These are phyloP conservation scores for Talaromyces islandicus DNA, from an alignment of 2,329 filamentous ascomycete genomes.

Conservation along the genomic window DNA sequence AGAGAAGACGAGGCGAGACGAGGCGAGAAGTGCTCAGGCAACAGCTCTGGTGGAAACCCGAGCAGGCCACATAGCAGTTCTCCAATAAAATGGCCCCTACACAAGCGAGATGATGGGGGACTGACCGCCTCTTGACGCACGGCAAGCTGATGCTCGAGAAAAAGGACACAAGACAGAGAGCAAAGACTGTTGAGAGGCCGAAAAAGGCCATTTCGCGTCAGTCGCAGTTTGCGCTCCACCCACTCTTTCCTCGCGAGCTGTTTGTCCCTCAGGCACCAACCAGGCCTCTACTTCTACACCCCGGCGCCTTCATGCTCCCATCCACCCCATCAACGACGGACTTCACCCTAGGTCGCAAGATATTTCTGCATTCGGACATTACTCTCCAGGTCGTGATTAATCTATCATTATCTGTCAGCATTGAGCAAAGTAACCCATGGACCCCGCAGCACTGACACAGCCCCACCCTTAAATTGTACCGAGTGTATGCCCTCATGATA, in stretches of 20 bases:
- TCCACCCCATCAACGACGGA: background rate
- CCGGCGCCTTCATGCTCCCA: background rate
- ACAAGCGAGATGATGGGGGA: background rate
- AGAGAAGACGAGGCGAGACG: background rate
- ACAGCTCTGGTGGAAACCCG: background rate
- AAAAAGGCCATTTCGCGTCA: background rate
- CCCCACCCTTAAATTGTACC: no score
- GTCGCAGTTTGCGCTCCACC: background rate
- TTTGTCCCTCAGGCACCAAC: background rate
- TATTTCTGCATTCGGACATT: background rate
- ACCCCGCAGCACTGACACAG: background rate
- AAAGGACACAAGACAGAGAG: background rate
- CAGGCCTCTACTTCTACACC: background rate
- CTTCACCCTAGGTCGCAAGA: background rate
- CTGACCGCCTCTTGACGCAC: background rate
- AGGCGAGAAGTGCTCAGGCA: background rate
- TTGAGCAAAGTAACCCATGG: background rate
- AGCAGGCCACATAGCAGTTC: background rate
- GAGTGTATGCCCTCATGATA: background rate
- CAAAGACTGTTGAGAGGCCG: background rate
- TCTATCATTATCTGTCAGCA: background rate
- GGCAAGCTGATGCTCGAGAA: background rate
- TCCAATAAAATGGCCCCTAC: background rate
- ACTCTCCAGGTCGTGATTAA: background rate
- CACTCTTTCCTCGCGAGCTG: background rate